These are phyloP conservation scores for Scheffersomyces titani DNA, from an alignment of 1,139 yeast species.

Conservation along the genomic window DNA sequence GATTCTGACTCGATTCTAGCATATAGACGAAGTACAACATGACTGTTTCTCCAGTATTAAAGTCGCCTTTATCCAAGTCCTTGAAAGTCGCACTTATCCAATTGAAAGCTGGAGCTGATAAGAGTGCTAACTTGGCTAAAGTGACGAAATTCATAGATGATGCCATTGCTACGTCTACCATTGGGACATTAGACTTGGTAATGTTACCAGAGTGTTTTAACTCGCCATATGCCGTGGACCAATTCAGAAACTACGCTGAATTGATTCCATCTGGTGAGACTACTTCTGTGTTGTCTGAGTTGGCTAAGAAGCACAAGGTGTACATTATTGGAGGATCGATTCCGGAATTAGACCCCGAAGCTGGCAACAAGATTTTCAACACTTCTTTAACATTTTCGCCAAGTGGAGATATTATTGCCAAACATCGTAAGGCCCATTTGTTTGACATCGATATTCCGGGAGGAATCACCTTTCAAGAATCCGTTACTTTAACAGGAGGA, in stretches of 20 bases:
- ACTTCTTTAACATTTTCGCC: constrained; percentile 78
- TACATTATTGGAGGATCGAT: constrained; percentile 87
- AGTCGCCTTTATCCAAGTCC: constrained; percentile 29
- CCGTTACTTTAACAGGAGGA: constrained; percentile 74
- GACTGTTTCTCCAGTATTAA: constrained; percentile 27
- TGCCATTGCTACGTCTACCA: constrained; percentile 52
- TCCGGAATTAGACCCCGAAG: constrained; percentile 65
- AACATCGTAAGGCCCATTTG: constrained; percentile 85
- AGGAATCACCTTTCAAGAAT: constrained; percentile 84
- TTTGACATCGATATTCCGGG: constrained; percentile 92
- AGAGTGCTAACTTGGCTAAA: constrained; percentile 56
- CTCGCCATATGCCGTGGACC: constrained; percentile 88
- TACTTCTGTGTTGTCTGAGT: constrained; percentile 54
- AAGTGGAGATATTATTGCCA: constrained; percentile 72
- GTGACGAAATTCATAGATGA: constrained; percentile 50
- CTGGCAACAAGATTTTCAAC: constrained; percentile 66
- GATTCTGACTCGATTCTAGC: neutral
- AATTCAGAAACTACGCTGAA: constrained; percentile 86
- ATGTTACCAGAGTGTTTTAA: constrained; percentile 92
- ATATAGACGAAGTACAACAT: constrained; percentile 3
- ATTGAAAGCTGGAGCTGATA: constrained; percentile 70
- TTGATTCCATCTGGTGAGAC: constrained; percentile 70
- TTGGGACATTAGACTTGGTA: constrained; percentile 54
- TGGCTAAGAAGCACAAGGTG: constrained; percentile 64
- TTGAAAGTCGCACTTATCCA: constrained; percentile 75